Evolutionary conservation across 2,329 filamentous ascomycete species (phyloP), one percentile per base, ranked within the genome.

Genomic region (Xenoacremonium recifei): DNA sequence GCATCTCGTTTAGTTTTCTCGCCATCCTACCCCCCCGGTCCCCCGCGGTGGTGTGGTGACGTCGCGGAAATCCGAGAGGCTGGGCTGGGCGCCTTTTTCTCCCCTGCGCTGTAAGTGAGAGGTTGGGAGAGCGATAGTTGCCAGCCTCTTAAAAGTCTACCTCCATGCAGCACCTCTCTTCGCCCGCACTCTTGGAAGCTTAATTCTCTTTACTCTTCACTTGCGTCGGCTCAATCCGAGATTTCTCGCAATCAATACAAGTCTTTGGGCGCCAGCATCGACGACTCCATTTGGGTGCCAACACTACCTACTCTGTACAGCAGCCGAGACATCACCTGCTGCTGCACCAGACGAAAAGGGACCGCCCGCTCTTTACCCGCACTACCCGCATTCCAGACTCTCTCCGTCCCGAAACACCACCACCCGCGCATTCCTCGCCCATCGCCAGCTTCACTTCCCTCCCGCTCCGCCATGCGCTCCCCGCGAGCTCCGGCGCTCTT

Each of bases 41-140:
- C 39, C 42, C 41, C 39, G 47, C 47, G n/a, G 23, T 50, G 36
- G 45, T 49, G 46, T 47, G 47, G 47, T 39, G 36, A 48, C 23
- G 23, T 36, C 41, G 38, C 50, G 50, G 46, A 58, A 52, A 54
- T 48, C 46, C 39, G 44, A 58, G 61, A 61, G 61, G 61, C 46
- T 64, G 60, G 61, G 48, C n/a, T 27, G 23, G 23, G 23, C 7
- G 23, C 7, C 13, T 27, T 27, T 27, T n/a, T n/a, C n/a, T n/a
- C n/a, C n/a, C n/a, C n/a, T n/a, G n/a, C n/a, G n/a, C n/a, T 59
- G 54, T 59, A 62, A 63, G 60, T 62, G 49, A 59, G 63, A 65
- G 63, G 63, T 59, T 64, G 63, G 63, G 63, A 57, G n/a, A n/a
- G n/a, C n/a, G n/a, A n/a, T n/a, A 50, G 50, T 53, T 49, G 18